Percentiles rank a stretch among this genome's conserved stretches.
Evolutionary conservation across 2,329 filamentous ascomycete species (phyloP).

Genomic region (Dothideomycetes sp.): DNA sequence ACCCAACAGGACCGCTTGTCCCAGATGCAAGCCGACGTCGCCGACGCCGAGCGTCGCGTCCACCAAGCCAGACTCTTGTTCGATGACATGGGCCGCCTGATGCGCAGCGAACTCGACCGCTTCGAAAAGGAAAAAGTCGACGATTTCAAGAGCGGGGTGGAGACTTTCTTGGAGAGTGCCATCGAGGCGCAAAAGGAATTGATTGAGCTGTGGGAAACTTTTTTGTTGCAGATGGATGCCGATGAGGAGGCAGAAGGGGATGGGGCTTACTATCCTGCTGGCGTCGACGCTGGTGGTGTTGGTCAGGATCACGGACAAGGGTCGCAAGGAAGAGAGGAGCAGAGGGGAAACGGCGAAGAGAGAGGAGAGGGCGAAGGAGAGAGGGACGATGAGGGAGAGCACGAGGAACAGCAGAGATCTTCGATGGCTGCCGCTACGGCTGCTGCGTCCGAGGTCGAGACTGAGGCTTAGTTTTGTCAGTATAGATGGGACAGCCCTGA

Average conservation of each 20-base stretch:
- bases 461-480: slow-evolving; percentile 1
- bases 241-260: slow-evolving; percentile 56
- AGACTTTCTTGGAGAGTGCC: slow-evolving; percentile 93
- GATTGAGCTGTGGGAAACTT: slow-evolving; percentile 95
- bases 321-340: no score
- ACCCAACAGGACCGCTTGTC: slow-evolving; percentile 92
- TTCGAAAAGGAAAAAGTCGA: slow-evolving; percentile 98
- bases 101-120: slow-evolving; percentile 82
- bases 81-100: slow-evolving; percentile 92
- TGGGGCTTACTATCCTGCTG: slow-evolving; percentile 37
- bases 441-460: slow-evolving; percentile 2
- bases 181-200: slow-evolving; percentile 97
- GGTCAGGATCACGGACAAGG: no score
- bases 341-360: slow-evolving; percentile 25
- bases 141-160: slow-evolving; percentile 95
- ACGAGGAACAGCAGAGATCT: slow-evolving; percentile 2
- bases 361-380: slow-evolving; percentile 1
- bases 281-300: slow-evolving; percentile 22
- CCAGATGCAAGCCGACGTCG: slow-evolving; percentile 84
- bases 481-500: no score
- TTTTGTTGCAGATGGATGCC: slow-evolving; percentile 88
- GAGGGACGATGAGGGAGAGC: not conserved
- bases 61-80: slow-evolving; percentile 85
- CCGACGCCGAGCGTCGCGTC: slow-evolving; percentile 87
- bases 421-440: not conserved